A percentile compares a stretch with the other conserved stretches of the same genome.
phyloP scores from a whole-genome alignment of 2,329 filamentous ascomycete genomes.

The Pyricularia grisea region DNA sequence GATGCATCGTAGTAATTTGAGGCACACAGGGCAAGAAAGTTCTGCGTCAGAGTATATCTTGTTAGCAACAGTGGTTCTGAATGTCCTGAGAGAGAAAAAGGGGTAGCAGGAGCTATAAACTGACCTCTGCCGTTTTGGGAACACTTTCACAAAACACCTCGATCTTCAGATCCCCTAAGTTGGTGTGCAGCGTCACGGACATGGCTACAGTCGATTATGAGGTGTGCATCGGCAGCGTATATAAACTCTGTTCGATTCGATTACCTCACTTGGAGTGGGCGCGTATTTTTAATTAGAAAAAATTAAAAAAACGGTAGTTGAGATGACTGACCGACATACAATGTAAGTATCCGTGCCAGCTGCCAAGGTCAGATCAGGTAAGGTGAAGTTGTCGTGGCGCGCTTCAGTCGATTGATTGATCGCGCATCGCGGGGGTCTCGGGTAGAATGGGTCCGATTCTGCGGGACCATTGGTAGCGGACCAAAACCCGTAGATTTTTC shows the following conservation, averaged over 20 bases:
- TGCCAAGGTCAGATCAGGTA: neutral
- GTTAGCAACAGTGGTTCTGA: neutral
- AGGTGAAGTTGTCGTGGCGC: neutral
- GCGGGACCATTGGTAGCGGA: neutral
- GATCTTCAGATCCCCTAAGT: slow-evolving; percentile 82
- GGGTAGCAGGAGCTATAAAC: slow-evolving; percentile 10
- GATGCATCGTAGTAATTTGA: slow-evolving; percentile 67
- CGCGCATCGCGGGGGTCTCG: neutral
- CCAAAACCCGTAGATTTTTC: neutral
- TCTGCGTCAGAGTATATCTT: slow-evolving; percentile 35
- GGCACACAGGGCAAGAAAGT: slow-evolving; percentile 80
- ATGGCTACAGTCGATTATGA: slow-evolving; percentile 23
- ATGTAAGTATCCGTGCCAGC: neutral
- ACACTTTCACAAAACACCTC: slow-evolving; percentile 95
- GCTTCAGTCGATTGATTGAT: neutral
- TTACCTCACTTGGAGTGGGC: neutral
- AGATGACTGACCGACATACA: neutral
- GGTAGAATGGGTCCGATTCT: neutral
- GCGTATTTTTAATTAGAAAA: neutral
- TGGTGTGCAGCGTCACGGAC: slow-evolving; percentile 75
- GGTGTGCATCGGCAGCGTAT: neutral
- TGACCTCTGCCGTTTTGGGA: slow-evolving; percentile 79
- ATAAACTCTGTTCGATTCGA: neutral
- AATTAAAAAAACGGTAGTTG: neutral
- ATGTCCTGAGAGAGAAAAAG: neutral